A percentile compares a stretch with the other conserved stretches of the same genome.
Conservation (phyloP, 169 alveolate genomes). For the Cryptosporidium tyzzeri region DNA sequence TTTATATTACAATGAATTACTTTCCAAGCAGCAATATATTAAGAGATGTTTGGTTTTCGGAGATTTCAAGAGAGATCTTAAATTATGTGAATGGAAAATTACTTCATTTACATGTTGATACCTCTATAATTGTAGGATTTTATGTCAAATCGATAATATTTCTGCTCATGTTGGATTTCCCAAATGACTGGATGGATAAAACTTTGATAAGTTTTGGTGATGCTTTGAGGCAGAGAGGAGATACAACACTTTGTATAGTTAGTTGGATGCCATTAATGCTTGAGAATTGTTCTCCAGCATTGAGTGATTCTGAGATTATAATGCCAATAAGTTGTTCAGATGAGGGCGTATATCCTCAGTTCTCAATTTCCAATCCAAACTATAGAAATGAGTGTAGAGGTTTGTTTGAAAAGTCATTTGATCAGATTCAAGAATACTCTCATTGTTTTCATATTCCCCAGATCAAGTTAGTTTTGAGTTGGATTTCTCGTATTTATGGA, state of each 20-base stretch:
- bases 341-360: constrained; percentile 65
- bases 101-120: constrained; percentile 21
- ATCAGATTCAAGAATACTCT: neutral
- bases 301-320: constrained; percentile 21
- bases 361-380: constrained; percentile 50
- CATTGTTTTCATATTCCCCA: constrained; percentile 38
- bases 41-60: constrained; percentile 35
- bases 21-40: constrained; percentile 55
- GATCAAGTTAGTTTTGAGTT: constrained; percentile 34
- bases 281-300: constrained; percentile 30
- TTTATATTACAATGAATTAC: constrained; percentile 30
- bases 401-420: constrained; percentile 6
- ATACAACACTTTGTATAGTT: constrained; percentile 65
- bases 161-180: constrained; percentile 40
- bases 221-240: constrained; percentile 48
- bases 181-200: constrained; percentile 40
- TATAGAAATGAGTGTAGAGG: constrained; percentile 43
- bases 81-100: constrained; percentile 17
- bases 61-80: constrained; percentile 43
- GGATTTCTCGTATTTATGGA: constrained; percentile 68
- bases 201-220: constrained; percentile 7
- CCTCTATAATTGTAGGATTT: constrained; percentile 47
- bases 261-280: constrained; percentile 69
- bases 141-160: constrained; percentile 35
- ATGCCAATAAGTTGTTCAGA: constrained; percentile 73